These are phyloP conservation scores for Trichoderma reesei DNA, from an alignment of 495 filamentous ascomycete species.

Conservation along the genomic window DNA sequence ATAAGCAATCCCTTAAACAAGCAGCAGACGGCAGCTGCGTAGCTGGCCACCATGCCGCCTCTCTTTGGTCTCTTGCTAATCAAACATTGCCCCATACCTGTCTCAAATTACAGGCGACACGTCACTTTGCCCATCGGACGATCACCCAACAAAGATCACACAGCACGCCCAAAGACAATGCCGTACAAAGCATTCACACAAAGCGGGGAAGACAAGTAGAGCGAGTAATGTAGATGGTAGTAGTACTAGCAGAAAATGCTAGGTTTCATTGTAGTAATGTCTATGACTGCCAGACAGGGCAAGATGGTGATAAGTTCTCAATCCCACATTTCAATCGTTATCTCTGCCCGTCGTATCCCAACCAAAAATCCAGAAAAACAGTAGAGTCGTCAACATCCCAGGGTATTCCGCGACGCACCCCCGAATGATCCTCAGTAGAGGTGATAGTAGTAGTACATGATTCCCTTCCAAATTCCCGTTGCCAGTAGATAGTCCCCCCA, in stretches of 20 bases:
- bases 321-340: slow-evolving; percentile 7
- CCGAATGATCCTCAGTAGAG: neutral
- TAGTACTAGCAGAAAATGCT: neutral
- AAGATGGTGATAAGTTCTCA: neutral
- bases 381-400: slow-evolving; percentile 9
- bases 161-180: neutral
- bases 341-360: slow-evolving; percentile 1
- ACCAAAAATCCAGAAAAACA: neutral
- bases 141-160: slow-evolving; percentile 9
- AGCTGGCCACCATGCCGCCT: no score
- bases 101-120: slow-evolving; percentile 3
- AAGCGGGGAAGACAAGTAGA: neutral
- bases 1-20: no score
- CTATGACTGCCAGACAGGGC: neutral
- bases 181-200: no score
- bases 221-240: neutral
- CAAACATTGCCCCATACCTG: neutral
- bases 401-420: slow-evolving; percentile 7
- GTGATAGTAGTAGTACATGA: slow-evolving; percentile 4
- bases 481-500: neutral
- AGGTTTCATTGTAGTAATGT: neutral
- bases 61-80: neutral
- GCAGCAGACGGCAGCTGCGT: no score
- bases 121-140: slow-evolving; percentile 6
- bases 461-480: neutral